These are phyloP conservation scores for Debaryomyces robertsiae DNA, from an alignment of 1,139 yeast genomes.

Conservation along the genomic window DNA sequence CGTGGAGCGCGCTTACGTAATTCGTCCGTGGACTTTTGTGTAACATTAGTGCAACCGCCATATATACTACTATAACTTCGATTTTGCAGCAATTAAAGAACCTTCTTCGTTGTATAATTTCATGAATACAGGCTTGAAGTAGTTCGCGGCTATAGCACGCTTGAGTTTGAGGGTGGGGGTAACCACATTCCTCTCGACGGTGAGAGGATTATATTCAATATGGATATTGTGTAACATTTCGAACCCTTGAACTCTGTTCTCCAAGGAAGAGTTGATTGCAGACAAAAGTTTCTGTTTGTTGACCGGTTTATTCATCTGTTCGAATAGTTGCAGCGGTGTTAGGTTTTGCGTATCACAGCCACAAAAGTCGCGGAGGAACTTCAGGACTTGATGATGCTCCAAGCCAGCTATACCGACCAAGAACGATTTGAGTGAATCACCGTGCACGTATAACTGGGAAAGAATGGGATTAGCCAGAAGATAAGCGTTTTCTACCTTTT, in stretches of 20 bases:
- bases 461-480: conserved; percentile 31
- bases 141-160: conserved; percentile 32
- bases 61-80: conserved; percentile 6
- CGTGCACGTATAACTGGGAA: conserved; percentile 43
- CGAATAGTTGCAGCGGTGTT: conserved; percentile 18
- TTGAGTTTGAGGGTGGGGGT: conserved; percentile 44
- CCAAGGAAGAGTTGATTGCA: conserved; percentile 28
- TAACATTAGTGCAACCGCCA: background rate
- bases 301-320: conserved; percentile 17
- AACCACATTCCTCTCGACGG: conserved; percentile 35
- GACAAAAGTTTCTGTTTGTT: conserved; percentile 26
- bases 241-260: conserved; percentile 27
- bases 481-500: conserved; percentile 36
- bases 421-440: conserved; percentile 57
- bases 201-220: conserved; percentile 37
- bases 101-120: conserved; percentile 26
- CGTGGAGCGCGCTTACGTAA: conserved; percentile 9
- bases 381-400: conserved; percentile 22
- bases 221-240: conserved; percentile 38
- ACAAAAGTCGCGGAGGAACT: conserved; percentile 22
- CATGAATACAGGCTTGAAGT: conserved; percentile 16
- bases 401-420: conserved; percentile 67
- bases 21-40: too few species aligned
- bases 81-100: conserved; percentile 17
- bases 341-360: conserved; percentile 18